Evolutionary conservation across 129 eudicot species (phyloP), one percentile per base, ranked within the genome.

Genomic region (Artemisia argyi): DNA sequence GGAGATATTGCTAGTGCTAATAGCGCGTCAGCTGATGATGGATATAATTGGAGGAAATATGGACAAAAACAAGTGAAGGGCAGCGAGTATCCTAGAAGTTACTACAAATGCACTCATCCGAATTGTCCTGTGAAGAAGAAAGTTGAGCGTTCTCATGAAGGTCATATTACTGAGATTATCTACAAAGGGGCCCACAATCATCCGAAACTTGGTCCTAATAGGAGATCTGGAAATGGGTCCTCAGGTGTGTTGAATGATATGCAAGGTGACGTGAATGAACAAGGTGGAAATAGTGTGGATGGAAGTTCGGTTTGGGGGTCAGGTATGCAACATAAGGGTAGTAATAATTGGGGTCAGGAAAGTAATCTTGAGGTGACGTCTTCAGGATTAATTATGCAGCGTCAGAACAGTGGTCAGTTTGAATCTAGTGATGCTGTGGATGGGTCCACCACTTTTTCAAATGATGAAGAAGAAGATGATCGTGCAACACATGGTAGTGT

Each of bases 51-150:
- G 97, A 73, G 96, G 71, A 92, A 92, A 75, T 92, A 92, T 58
- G 97, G 97, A 76, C 96, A 89, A 77, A 92, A 92, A 70, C 97
- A 92, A 81, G 97, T 89, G 39, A 92, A 89, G 74, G 97, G 97
- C 49, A 92, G 97, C 12, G 97, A 88, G 72, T 89, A 82, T 76
- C 96, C 97, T 9, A 76, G 97, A 69, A 89, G 97, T 72, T 92
- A 88, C 78, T 92, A 86, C 80, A 92, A 92, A 83, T 92, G 97
- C 80, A 92, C 97, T 18, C 91, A 86, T 56, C 84, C 81, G 26
- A 86, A 84, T 71, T 92, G 97, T 68, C 90, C 81, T 2, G 97
- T 92, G 58, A 92, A 89, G 83, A 92, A 92, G 80, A 89, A 92
- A 76, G 93, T 88, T 44, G 97, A 88, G 73, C 76, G 96, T 30